These are phyloP conservation scores for Podospora comata DNA, from an alignment of 495 filamentous ascomycete species.

Conservation along the genomic window DNA sequence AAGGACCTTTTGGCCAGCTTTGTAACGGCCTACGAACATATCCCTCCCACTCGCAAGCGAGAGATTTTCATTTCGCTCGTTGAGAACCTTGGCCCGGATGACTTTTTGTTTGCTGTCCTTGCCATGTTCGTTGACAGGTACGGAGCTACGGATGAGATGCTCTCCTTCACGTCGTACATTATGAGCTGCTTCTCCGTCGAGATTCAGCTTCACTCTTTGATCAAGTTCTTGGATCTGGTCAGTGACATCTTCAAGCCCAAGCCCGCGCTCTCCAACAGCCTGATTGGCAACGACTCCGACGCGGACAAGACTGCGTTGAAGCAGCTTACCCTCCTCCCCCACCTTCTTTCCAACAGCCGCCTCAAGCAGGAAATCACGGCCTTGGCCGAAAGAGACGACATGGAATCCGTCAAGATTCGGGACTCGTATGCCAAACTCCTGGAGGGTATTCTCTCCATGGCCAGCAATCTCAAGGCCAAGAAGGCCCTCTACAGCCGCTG, in stretches of 20 bases:
- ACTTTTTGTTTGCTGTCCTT: slow-evolving; percentile 72
- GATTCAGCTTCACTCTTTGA: slow-evolving; percentile 65
- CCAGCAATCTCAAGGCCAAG: slow-evolving; percentile 56
- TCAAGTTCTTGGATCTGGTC: slow-evolving; percentile 68
- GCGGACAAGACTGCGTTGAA: slow-evolving; percentile 59
- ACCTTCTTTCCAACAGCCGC: slow-evolving; percentile 49
- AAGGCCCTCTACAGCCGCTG: slow-evolving; percentile 61
- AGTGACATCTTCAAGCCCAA: slow-evolving; percentile 69
- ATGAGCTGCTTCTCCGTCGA: slow-evolving; percentile 56
- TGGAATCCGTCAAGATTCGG: slow-evolving; percentile 59
- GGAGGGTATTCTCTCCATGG: slow-evolving; percentile 62
- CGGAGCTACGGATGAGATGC: slow-evolving; percentile 48
- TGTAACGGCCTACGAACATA: slow-evolving; percentile 89
- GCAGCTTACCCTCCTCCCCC: slow-evolving; percentile 58
- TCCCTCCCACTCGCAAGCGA: slow-evolving; percentile 77
- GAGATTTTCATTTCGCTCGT: slow-evolving; percentile 77
- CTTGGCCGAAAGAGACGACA: slow-evolving; percentile 52
- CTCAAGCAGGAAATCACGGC: slow-evolving; percentile 48
- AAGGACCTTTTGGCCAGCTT: slow-evolving; percentile 89
- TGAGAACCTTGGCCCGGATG: slow-evolving; percentile 74
- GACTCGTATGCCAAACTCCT: slow-evolving; percentile 66
- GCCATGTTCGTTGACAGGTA: slow-evolving; percentile 72
- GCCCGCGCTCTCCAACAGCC: slow-evolving; percentile 59
- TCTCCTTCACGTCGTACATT: slow-evolving; percentile 54
- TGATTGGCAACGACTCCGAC: slow-evolving; percentile 66